Evolutionary conservation across 2,329 filamentous ascomycete genomes (phyloP), one percentile per base, ranked within the genome.

Genomic region (Fusarium sp.): DNA sequence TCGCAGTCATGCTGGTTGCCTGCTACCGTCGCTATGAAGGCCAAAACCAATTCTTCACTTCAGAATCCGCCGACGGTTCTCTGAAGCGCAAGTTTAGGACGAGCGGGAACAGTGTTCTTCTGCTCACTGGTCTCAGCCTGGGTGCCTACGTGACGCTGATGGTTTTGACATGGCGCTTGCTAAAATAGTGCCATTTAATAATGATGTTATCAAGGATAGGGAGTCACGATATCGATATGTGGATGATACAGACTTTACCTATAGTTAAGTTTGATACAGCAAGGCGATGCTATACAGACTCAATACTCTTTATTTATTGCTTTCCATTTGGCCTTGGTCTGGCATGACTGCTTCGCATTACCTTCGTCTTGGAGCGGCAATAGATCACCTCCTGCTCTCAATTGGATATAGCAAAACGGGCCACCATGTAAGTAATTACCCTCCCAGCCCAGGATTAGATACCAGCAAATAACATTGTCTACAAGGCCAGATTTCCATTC

Each of bases 11-110:
- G 73, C 82, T 91, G 25, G 92, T 96, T 58, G 91, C 92, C 69
- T 81, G 92, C 50, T 96, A 96, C 77, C 86, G 95, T 55, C 88
- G 95, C 50, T 91, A 93, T 73, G 91, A 97, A 77, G 93, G 95
- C 54, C 97, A 98, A 73, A 86, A 88, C 65, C 94, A 98, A 77
- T 98, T 99, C 79, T 98, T 98, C 77, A 86, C 83, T 40, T 70
- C 72, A 39, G 74, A 74, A 53, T 70, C 69, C 12, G 48, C 47
- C 8, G 74, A 74, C 44, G 77, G 74, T 36, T 68, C 70, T 43
- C 51, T 74, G 38, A 78, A 79, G 24, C 81, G 75, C 71, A 86
- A 83, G 72, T 89, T 89, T 65, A 82, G 86, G 60, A 89, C 87
- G 19, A 87, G 84, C 61, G 85, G 86, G 25, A 87, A 88, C 70